Evolutionary conservation across 2,329 filamentous ascomycete genomes (phyloP), one percentile per base, ranked within the genome.

Genomic region (Periconia sp.): DNA sequence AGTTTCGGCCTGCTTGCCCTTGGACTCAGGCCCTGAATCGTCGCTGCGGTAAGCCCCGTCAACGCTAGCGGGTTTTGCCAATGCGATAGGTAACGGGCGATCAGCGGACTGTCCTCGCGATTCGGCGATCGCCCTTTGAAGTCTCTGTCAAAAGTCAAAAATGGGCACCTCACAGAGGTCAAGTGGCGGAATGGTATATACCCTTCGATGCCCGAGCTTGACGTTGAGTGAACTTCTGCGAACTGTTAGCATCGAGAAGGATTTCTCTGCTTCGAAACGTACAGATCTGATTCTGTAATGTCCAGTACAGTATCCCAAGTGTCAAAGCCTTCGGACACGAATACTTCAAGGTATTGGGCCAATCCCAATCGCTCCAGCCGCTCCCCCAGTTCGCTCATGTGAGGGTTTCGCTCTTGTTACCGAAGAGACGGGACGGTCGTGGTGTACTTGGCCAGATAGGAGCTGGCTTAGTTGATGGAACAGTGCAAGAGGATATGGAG

Each of bases 201-300:
- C 87, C 72, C 89, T 82, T 64, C 89, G 80, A 69, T 94, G 88
- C 17, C 89, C 89, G 43, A 92, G 79, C 65, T 92, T 92, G 40
- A 94, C 87, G 43, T 83, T 84, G 39, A 94, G 75, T 28, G 80
- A 79, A 73, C 89, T 39, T 24, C 43, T 46, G 28, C 30, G 33
- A 24, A 21, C 21, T 11, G 12, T 35, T 2, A 29, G 29, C 21
- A 16, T 28, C 15, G 23, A 8, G n/a, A n/a, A n/a, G 28, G 5
- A 17, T 23, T 1, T 2, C 15, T 12, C 7, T 3, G 37, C 84
- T 66, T 70, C 15, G 11, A n/a, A 21, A 38, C 36, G 23, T 39
- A 90, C 86, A 94, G 77, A 61, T 94, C 89, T 17, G 87, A 88
- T 69, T 92, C 89, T 48, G 88, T 90, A 40, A 94, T 91, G 63